Percentiles rank a stretch among this genome's conserved stretches.
Evolutionary conservation across 1,139 yeast genomes (phyloP).

Genomic region (Diutina mesorugosa): DNA sequence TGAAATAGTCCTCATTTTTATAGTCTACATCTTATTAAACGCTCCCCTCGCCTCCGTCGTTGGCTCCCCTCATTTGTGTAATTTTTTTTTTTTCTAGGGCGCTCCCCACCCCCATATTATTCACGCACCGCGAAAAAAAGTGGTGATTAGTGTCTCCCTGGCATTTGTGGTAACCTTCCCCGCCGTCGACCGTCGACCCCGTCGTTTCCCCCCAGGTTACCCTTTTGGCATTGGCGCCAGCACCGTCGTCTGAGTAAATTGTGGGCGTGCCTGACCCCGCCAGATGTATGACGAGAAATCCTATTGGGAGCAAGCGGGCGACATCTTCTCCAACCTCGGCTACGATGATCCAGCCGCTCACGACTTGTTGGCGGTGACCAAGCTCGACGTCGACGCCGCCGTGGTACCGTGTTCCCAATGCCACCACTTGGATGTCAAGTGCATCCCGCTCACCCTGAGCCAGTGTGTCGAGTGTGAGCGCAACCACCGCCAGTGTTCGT

Average conservation of each 20-base stretch:
- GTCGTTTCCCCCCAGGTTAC: neutral
- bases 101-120: neutral
- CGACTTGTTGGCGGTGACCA: neutral
- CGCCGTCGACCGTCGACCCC: neutral
- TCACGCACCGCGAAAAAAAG: neutral
- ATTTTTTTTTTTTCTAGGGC: neutral
- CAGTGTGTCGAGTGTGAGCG: slow-evolving; percentile 61
- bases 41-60: too few species aligned
- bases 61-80: neutral
- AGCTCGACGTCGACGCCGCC: neutral
- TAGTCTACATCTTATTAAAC: too few species aligned
- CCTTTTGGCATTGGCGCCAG: neutral
- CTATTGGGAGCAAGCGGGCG: slow-evolving; percentile 1
- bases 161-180: neutral
- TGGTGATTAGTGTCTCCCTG: neutral
- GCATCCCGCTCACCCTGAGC: slow-evolving; percentile 46
- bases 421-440: slow-evolving; percentile 17
- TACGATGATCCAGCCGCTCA: neutral
- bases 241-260: neutral
- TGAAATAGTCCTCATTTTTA: too few species aligned
- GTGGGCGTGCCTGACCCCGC: neutral
- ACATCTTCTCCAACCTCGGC: neutral
- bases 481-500: slow-evolving; percentile 55
- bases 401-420: neutral
- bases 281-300: neutral